Evolutionary conservation across 768 basidiomycete species (phyloP).

Genomic region (Pulveroboletus sp.): DNA sequence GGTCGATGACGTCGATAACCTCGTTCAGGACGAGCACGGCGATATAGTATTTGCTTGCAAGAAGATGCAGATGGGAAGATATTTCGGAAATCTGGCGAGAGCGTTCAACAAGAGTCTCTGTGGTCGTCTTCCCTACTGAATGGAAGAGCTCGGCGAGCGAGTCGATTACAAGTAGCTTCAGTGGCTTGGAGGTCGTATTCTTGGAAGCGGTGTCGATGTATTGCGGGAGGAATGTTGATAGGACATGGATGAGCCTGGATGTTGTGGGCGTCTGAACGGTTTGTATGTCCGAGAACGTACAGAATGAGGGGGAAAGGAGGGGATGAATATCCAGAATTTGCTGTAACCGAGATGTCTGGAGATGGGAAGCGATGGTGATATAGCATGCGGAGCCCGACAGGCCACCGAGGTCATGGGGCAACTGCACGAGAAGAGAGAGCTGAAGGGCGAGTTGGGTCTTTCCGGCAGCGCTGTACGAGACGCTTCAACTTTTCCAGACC

Average conservation of each 20-base stretch:
- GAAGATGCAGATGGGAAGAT: constrained; percentile 61
- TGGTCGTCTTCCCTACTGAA: constrained; percentile 51
- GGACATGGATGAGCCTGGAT: constrained; percentile 48
- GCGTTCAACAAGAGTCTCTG: constrained; percentile 64
- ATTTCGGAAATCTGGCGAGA: constrained; percentile 65
- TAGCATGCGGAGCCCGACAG: constrained; percentile 69
- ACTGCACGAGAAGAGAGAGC: constrained; percentile 72
- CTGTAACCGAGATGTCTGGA: constrained; percentile 63
- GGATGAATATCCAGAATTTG: constrained; percentile 58
- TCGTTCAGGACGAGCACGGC: constrained; percentile 88
- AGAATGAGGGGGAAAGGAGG: constrained; percentile 38
- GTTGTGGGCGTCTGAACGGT: constrained; percentile 56
- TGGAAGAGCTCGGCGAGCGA: constrained; percentile 85
- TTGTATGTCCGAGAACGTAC: constrained; percentile 54
- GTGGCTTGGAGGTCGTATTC: constrained; percentile 42
- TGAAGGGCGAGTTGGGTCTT: constrained; percentile 93
- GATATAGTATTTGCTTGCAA: constrained; percentile 59
- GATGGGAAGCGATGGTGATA: constrained; percentile 64
- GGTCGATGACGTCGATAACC: constrained; percentile 73
- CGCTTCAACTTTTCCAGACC: constrained; percentile 3
- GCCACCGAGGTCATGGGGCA: constrained; percentile 53
- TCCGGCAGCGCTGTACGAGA: constrained; percentile 69
- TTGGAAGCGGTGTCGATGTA: constrained; percentile 39
- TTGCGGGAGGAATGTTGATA: constrained; percentile 50
- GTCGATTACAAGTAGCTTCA: constrained; percentile 82